phyloP scores from a whole-genome alignment of 257 asterid genomes.

The Plantago major region DNA sequence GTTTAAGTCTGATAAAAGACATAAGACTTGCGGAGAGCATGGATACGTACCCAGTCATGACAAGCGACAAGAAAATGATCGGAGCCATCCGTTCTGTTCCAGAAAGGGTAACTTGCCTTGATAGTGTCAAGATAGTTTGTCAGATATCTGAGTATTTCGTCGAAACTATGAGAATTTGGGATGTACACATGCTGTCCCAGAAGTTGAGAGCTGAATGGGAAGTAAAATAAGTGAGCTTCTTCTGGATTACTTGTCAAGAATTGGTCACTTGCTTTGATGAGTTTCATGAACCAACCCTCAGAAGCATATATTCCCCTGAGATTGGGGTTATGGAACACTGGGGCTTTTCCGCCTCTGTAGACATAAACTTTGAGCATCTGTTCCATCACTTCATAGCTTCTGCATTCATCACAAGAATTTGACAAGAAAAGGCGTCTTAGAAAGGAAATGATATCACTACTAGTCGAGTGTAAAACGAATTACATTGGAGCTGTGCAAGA shows the following conservation, averaged over 20 bases:
- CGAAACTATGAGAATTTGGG: constrained; percentile 30
- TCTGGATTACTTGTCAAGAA: constrained; percentile 27
- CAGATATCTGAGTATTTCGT: constrained; percentile 21
- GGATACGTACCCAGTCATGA: constrained; percentile 43
- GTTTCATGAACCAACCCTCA: constrained; percentile 56
- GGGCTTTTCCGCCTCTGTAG: constrained; percentile 30
- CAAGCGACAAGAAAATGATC: constrained; percentile 46
- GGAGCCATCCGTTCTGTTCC: constrained; percentile 38
- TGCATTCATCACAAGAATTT: constrained; percentile 11
- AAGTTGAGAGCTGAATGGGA: constrained; percentile 41
- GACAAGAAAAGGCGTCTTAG: background rate
- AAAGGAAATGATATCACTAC: background rate
- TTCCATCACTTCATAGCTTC: constrained; percentile 47
- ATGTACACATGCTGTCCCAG: constrained; percentile 30
- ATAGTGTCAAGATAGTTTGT: constrained; percentile 22
- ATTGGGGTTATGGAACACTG: constrained; percentile 36
- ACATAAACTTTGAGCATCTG: constrained; percentile 38
- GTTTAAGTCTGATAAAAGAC: background rate
- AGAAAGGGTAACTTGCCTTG: constrained; percentile 26
- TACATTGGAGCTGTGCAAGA: too few relatives aligned
- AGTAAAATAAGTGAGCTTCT: constrained; percentile 42
- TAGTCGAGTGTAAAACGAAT: too few relatives aligned
- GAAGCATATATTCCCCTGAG: constrained; percentile 44
- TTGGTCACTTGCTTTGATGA: constrained; percentile 22
- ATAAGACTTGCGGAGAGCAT: too few relatives aligned